Base-by-base conservation (phyloP, 2,329 filamentous ascomycete species). In the Alternaria sp. region DNA sequence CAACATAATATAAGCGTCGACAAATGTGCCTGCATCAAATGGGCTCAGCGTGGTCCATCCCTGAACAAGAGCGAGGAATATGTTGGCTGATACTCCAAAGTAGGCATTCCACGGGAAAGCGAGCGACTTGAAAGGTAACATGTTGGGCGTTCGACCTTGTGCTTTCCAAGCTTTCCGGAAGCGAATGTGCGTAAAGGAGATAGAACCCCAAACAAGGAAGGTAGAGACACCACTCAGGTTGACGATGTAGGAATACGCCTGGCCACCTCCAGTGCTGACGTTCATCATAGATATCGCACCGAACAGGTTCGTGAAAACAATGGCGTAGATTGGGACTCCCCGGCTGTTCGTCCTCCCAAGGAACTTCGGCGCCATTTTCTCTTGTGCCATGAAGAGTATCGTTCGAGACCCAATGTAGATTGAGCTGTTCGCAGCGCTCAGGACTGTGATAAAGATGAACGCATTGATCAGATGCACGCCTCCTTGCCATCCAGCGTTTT, bases 361-460 rank as follows among this genome's bases (percentile, higher is more conserved):
- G 70, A 94, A 86, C 19, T 79, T 81, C 0, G 92, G 92, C 0
- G 91, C 92, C 77, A 91, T 92, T 50, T 87, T 84, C 47, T 89
- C 88, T 70, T 92, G 89, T 0, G 90, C 90, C 88, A 94, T 91
- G 81, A 89, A 93, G 0, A 93, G 81, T 2, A 95, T 80, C 0
- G 91, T 93, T 21, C 92, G 87, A 4, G 90, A 91, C 47, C 88
- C 89, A 68, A 94, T 92, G 77, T 93, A 94, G 65, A 94, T 90
- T 9, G 89, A 91, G 56, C 87, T 89, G 79, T 94, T 94, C 69
- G 73, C 75, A 2, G 75, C 74, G 5, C 70, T 74, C 17, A 93
- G 81, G 57, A 90, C 91, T 5, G 91, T 93, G 17, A 93, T 82
- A 47, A 93, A 71, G 47, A 77, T 77, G 61, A 77, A 75, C 3